Percentiles rank a stretch among this genome's conserved stretches.
phyloP scores from a whole-genome alignment of 108 stramenopile species.

The Seminavis robusta region DNA sequence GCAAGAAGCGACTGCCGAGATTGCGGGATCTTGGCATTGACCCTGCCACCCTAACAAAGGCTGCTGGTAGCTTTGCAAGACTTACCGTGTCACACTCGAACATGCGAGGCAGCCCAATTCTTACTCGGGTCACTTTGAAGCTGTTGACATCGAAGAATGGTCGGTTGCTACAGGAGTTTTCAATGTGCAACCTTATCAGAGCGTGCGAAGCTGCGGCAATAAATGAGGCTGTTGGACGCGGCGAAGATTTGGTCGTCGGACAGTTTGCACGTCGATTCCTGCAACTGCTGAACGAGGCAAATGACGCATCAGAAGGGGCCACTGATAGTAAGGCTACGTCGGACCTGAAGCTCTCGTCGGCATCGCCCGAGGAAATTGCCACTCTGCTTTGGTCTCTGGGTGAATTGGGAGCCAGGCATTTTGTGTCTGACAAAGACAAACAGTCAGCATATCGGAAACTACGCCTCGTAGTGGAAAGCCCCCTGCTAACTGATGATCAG shows the following conservation, averaged over 20 bases:
- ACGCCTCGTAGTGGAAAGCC: slow-evolving; percentile 15
- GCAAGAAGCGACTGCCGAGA: slow-evolving; percentile 23
- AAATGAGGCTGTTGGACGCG: slow-evolving; percentile 23
- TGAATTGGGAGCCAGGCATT: slow-evolving; percentile 33
- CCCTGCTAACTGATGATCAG: slow-evolving; percentile 10
- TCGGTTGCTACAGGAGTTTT: slow-evolving; percentile 38
- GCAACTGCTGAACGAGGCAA: slow-evolving; percentile 36
- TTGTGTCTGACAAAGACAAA: slow-evolving; percentile 1
- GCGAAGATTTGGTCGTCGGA: slow-evolving; percentile 25
- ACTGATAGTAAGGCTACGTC: slow-evolving; percentile 7
- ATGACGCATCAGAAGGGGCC: slow-evolving; percentile 8
- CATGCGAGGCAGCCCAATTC: slow-evolving; percentile 30
- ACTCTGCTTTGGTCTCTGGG: slow-evolving; percentile 44
- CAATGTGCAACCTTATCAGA: slow-evolving; percentile 30
- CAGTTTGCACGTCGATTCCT: slow-evolving; percentile 42
- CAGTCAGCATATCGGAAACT: slow-evolving; percentile 23
- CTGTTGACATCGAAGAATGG: slow-evolving; percentile 51
- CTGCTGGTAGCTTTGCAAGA: slow-evolving; percentile 28
- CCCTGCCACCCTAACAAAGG: slow-evolving; percentile 49
- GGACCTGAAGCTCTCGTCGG: slow-evolving; percentile 4
- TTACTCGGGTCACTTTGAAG: slow-evolving; percentile 38
- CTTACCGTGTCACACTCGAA: slow-evolving; percentile 15
- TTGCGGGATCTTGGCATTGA: slow-evolving; percentile 45
- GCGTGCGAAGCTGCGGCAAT: slow-evolving; percentile 31
- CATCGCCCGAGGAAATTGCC: slow-evolving; percentile 26